Evolutionary conservation across 2,329 filamentous ascomycete genomes (phyloP), one percentile per base, ranked within the genome.

Genomic region (Phyllosticta citrichinensis): DNA sequence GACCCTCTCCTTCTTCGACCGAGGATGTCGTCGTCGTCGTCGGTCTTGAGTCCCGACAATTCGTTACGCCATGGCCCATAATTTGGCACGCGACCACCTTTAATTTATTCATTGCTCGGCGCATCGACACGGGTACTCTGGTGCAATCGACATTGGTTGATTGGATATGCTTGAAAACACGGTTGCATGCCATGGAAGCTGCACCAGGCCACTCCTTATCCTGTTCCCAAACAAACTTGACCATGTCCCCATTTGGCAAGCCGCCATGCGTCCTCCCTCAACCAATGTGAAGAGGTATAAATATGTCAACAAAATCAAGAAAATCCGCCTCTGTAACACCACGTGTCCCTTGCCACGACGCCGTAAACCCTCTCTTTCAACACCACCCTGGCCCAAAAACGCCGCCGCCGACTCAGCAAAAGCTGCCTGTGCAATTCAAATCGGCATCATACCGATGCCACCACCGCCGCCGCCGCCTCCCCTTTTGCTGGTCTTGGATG

Each of bases 401-500:
- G 40, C 40, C 40, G n/a, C 40, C 6, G 6, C 40, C 40, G 40
- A n/a, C 14, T 6, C 17, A 47, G 17, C 40, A n/a, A n/a, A 47
- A 40, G 35, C 17, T 47, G 40, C 12, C 40, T 47, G 12, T n/a
- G 12, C 14, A 56, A 19, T 52, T 71, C 63, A 74, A 22, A 67
- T 70, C 17, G 73, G 73, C 73, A 75, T 75, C 70, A 74, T 71
- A 24, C 68, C 69, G 63, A 75, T 75, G 47, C 69, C 67, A 35
- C 65, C 66, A 19, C 62, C 64, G 54, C 62, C 63, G 19, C 64
- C 62, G 25, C 62, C 59, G n/a, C 61, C 63, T 20, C 58, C 57
- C 9, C 53, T 62, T 33, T 57, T 53, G 47, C 47, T 51, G 25
- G 50, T 56, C 56, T 55, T 24, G 12, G 33, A 62, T 33, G 58